phyloP scores from a whole-genome alignment of 2,329 filamentous ascomycete genomes.

The Talaromyces albobiverticillius region DNA sequence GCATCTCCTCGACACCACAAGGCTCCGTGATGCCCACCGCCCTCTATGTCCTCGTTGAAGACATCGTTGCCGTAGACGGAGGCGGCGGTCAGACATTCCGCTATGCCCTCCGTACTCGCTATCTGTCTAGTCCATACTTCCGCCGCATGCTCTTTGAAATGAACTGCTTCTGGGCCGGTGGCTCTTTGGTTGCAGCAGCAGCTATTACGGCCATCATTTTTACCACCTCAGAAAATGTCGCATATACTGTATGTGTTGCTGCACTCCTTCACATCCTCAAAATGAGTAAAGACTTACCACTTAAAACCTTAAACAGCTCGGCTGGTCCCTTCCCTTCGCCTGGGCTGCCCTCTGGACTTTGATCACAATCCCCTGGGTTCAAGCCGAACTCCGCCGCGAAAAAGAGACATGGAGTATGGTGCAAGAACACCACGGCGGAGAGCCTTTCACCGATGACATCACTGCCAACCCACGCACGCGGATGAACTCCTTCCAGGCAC shows the following conservation, averaged over 20 bases:
- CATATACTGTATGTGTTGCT: conserved; percentile 41
- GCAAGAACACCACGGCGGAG: conserved; percentile 28
- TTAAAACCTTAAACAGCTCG: conserved; percentile 27
- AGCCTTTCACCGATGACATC: conserved; percentile 38
- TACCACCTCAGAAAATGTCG: conserved; percentile 46
- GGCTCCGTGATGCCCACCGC: conserved; percentile 58
- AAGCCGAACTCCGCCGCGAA: conserved; percentile 44
- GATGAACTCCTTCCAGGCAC: conserved; percentile 34
- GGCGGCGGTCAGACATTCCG: conserved; percentile 56
- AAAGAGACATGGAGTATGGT: conserved; percentile 41
- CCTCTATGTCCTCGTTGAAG: conserved; percentile 64
- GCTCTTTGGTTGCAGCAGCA: conserved; percentile 47
- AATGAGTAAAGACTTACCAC: neutral
- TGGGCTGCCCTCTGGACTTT: conserved; percentile 44
- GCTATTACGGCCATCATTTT: conserved; percentile 50
- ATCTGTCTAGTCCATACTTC: conserved; percentile 54
- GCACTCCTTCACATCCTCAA: no score
- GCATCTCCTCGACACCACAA: conserved; percentile 62
- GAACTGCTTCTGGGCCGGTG: conserved; percentile 58
- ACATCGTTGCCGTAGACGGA: conserved; percentile 66
- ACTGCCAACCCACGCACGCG: conserved; percentile 34
- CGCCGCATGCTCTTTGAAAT: conserved; percentile 53
- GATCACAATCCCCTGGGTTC: conserved; percentile 47
- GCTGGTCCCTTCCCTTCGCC: conserved; percentile 43
- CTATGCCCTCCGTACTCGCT: conserved; percentile 50